Evolutionary conservation across 2,329 filamentous ascomycete species (phyloP), one percentile per base, ranked within the genome.

Genomic region (Helminthosporium solani): DNA sequence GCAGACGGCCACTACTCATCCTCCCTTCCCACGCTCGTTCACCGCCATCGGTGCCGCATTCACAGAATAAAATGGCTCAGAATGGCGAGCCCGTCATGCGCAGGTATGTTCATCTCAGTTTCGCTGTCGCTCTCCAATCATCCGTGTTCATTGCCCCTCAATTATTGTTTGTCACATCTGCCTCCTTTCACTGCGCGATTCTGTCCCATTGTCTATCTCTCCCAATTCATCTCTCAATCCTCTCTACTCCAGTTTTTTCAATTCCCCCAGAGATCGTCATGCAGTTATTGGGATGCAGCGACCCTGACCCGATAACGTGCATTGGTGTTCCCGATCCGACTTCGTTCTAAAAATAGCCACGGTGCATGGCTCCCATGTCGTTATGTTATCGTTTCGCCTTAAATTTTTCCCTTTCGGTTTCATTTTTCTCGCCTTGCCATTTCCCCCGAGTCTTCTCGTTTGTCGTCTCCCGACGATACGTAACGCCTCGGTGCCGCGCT

Each of bases 51-150:
- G 20, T 21, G 31, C 30, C 36, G 16, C 12, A 16, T 46, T 7
- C 31, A 30, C 41, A 42, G 33, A 9, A 31, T 52, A 60, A 27
- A 46, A 72, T 72, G 69, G 68, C 69, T 54, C 65, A 70, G 43
- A 67, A 67, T 52, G 64, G 66, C 54, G 70, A 78, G 58, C 82
- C 82, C 66, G 81, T 83, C 50, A 84, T 84, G 73, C 78, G 81
- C 75, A 85, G 84, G 84, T 86, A 82, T 58, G 78, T 68, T 23
- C 45, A 51, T 49, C 51, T 53, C 47, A 49, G 18, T 44, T 34
- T 33, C 11, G 41, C 36, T 45, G 48, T 45, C 40, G 41, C 41
- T 46, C 40, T n/a, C 8, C 42, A 41, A 33, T 19, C 43, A 16
- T 16, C 40, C 36, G 20, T 18, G 16, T 31, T 41, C 39, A 18